Evolutionary conservation across 176 grass and related monocot genomes (phyloP).

Genomic region (Puccinellia tenuiflora): DNA sequence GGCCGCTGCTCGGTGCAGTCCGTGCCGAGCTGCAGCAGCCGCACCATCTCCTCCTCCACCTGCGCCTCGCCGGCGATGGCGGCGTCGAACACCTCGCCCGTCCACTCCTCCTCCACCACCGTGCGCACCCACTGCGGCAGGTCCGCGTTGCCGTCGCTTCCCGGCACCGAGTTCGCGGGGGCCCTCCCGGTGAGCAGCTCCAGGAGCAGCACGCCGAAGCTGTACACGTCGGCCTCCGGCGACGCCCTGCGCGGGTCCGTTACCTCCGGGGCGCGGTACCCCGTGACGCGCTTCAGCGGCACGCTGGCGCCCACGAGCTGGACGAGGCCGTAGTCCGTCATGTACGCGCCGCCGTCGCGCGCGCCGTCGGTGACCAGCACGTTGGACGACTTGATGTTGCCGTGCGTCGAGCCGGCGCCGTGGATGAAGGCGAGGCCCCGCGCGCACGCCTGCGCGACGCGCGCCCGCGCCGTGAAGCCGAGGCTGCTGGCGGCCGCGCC

Average conservation of each 20-base stretch:
- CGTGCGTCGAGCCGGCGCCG: constrained; percentile 43
- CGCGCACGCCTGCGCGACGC: constrained; percentile 54
- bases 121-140: constrained; percentile 74
- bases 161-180: constrained; percentile 31
- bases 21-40: constrained; percentile 46
- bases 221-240: constrained; percentile 68
- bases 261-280: constrained; percentile 64
- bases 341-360: constrained; percentile 23
- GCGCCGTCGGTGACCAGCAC: constrained; percentile 37
- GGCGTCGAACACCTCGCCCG: constrained; percentile 68
- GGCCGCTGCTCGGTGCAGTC: constrained; percentile 41
- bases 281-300: constrained; percentile 30
- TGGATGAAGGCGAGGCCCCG: constrained; percentile 71
- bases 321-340: constrained; percentile 60
- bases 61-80: constrained; percentile 37
- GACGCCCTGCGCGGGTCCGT: constrained; percentile 31
- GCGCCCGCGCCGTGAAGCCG: constrained; percentile 41
- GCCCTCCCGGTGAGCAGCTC: constrained; percentile 65
- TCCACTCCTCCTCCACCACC: constrained; percentile 62
- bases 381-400: constrained; percentile 90
- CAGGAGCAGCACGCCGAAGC: constrained; percentile 71
- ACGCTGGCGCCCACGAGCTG: constrained; percentile 27
- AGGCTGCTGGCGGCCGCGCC: constrained; percentile 25
- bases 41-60: constrained; percentile 53
- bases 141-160: constrained; percentile 42